These are phyloP conservation scores for Pseudopithomyces chartarum DNA, from an alignment of 2,329 filamentous ascomycete species.

Conservation along the genomic window DNA sequence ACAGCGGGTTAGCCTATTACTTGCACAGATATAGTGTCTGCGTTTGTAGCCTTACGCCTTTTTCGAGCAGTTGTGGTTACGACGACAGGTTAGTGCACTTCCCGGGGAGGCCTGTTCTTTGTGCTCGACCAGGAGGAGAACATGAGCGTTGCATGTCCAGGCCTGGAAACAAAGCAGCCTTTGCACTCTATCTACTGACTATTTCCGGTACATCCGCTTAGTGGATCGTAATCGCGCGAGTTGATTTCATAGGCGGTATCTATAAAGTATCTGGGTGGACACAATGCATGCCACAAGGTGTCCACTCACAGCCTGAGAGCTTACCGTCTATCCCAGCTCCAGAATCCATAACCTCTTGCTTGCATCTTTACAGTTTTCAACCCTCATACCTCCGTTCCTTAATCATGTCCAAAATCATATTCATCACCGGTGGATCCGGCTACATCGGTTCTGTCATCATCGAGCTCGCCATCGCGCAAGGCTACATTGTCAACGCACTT, in stretches of 20 bases:
- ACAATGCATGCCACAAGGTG: background rate
- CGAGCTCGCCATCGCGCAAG: slow-evolving; percentile 42
- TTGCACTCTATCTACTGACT: background rate
- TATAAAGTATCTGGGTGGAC: background rate
- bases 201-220: slow-evolving; percentile 1
- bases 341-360: background rate
- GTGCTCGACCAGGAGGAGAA: background rate
- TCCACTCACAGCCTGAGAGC: background rate
- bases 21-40: background rate
- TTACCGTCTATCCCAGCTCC: background rate
- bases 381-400: background rate
- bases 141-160: background rate
- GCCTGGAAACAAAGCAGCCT: background rate
- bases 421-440: slow-evolving; percentile 28
- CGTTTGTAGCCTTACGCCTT: background rate
- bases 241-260: background rate
- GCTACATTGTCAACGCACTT: slow-evolving; percentile 50
- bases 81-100: slow-evolving; percentile 1
- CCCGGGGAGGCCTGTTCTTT: background rate
- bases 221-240: background rate
- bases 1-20: slow-evolving; percentile 2
- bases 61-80: background rate
- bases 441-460: slow-evolving; percentile 34
- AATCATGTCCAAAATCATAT: slow-evolving; percentile 21
- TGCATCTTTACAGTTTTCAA: background rate